Percentiles rank a stretch among this genome's conserved stretches.
Conservation (phyloP, 176 grass and related monocot species). For the Miscanthus lutarioriparius region DNA sequence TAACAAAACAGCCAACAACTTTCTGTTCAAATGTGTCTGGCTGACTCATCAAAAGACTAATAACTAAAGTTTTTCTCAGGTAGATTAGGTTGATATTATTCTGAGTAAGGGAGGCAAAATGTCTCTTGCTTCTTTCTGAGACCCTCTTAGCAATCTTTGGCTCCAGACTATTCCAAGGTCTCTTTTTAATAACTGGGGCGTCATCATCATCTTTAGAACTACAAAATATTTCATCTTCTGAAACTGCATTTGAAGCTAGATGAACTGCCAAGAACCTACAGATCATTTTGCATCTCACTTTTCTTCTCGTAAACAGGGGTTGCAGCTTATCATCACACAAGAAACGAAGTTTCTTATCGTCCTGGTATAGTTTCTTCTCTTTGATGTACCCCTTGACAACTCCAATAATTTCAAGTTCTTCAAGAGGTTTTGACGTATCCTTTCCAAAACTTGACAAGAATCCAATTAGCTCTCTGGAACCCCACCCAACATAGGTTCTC, state of each 20-base stretch:
- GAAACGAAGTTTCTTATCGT: constrained; percentile 61
- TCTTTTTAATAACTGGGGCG: constrained; percentile 27
- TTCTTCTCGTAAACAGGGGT: constrained; percentile 66
- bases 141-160: constrained; percentile 40
- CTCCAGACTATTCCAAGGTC: constrained; percentile 28
- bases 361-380: constrained; percentile 50
- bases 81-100: constrained; percentile 70
- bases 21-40: constrained; percentile 72
- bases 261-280: constrained; percentile 63
- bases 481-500: constrained; percentile 75
- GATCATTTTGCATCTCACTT: constrained; percentile 63
- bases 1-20: constrained; percentile 77
- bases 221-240: constrained; percentile 43
- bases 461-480: constrained; percentile 59
- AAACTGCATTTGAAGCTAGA: constrained; percentile 64
- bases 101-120: constrained; percentile 53
- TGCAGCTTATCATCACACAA: constrained; percentile 59
- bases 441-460: constrained; percentile 70
- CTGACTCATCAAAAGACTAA: constrained; percentile 60
- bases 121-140: constrained; percentile 47
- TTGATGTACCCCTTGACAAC: constrained; percentile 72
- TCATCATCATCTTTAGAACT: constrained; percentile 15
- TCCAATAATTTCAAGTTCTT: constrained; percentile 48
- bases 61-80: constrained; percentile 63
- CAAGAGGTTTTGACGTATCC: constrained; percentile 52